Evolutionary conservation across 2,329 filamentous ascomycete species (phyloP).

Genomic region (Fusarium pseudograminearum): DNA sequence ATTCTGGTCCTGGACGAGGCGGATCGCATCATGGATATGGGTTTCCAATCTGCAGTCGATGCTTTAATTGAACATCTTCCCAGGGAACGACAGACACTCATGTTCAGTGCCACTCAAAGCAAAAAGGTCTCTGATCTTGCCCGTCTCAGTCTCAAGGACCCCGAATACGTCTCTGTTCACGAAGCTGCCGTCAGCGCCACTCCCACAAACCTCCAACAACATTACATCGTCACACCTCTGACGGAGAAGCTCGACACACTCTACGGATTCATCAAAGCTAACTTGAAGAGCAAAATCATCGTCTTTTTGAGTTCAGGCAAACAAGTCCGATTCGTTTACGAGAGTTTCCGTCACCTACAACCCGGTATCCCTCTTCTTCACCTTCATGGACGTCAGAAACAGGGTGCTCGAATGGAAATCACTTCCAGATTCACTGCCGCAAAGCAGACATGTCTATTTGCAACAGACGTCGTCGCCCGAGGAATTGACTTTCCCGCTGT

Average conservation of each 20-base stretch:
- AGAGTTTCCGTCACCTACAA: conserved; percentile 91
- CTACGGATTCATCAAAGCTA: conserved; percentile 91
- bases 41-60: conserved; percentile 90
- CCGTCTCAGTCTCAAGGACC: conserved; percentile 86
- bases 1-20: conserved; percentile 96
- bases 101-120: conserved; percentile 97
- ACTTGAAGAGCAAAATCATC: conserved; percentile 93
- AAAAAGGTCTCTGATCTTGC: conserved; percentile 94
- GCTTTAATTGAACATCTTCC: conserved; percentile 94
- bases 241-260: conserved; percentile 91
- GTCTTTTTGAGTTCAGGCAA: conserved; percentile 97
- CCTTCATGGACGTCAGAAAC: conserved; percentile 93
- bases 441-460: conserved; percentile 89
- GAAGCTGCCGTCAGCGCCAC: conserved; percentile 84
- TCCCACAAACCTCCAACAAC: conserved; percentile 85
- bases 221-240: conserved; percentile 88
- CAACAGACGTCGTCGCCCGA: conserved; percentile 93
- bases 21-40: conserved; percentile 97
- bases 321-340: conserved; percentile 95
- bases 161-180: conserved; percentile 95
- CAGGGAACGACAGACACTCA: conserved; percentile 84
- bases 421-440: conserved; percentile 84
- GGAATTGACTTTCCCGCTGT: conserved; percentile 96
- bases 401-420: conserved; percentile 87
- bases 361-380: conserved; percentile 94